Evolutionary conservation across 2,329 filamentous ascomycete species (phyloP).

Genomic region (Arachnomyces sp.): DNA sequence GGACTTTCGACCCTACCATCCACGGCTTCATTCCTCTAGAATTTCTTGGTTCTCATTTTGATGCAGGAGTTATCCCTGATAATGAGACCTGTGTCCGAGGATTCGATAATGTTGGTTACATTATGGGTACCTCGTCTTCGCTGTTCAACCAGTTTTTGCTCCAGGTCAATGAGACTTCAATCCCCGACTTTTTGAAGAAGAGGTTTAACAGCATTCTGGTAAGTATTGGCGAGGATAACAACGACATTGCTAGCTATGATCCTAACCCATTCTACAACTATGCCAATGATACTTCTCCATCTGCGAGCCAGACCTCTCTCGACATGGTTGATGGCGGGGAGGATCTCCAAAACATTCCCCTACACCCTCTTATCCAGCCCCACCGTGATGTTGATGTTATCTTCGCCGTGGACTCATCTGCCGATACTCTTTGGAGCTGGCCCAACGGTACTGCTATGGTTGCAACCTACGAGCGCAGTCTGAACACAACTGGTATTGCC

Average conservation of each 20-base stretch:
- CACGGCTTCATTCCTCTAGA: slow-evolving; percentile 63
- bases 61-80: slow-evolving; percentile 50
- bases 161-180: slow-evolving; percentile 49
- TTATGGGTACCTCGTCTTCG: slow-evolving; percentile 79
- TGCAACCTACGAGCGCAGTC: slow-evolving; percentile 63
- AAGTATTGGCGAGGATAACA: slow-evolving; percentile 49
- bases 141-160: slow-evolving; percentile 76
- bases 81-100: slow-evolving; percentile 62
- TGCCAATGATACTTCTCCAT: slow-evolving; percentile 52
- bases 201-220: slow-evolving; percentile 48
- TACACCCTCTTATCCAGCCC: slow-evolving; percentile 70
- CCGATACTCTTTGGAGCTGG: slow-evolving; percentile 62
- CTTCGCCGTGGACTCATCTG: slow-evolving; percentile 71
- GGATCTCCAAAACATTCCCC: slow-evolving; percentile 70
- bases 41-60: slow-evolving; percentile 68
- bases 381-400: slow-evolving; percentile 68
- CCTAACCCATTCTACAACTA: slow-evolving; percentile 71
- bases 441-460: slow-evolving; percentile 70
- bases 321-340: slow-evolving; percentile 73
- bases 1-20: slow-evolving; percentile 65
- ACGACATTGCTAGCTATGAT: slow-evolving; percentile 67
- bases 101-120: slow-evolving; percentile 73
- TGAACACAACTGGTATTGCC: slow-evolving; percentile 45
- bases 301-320: slow-evolving; percentile 47
- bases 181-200: slow-evolving; percentile 45